Percentiles rank a stretch among this genome's conserved stretches.
Evolutionary conservation across 805 yeast genomes (phyloP).

Genomic region (Barnettozyma vustinii): DNA sequence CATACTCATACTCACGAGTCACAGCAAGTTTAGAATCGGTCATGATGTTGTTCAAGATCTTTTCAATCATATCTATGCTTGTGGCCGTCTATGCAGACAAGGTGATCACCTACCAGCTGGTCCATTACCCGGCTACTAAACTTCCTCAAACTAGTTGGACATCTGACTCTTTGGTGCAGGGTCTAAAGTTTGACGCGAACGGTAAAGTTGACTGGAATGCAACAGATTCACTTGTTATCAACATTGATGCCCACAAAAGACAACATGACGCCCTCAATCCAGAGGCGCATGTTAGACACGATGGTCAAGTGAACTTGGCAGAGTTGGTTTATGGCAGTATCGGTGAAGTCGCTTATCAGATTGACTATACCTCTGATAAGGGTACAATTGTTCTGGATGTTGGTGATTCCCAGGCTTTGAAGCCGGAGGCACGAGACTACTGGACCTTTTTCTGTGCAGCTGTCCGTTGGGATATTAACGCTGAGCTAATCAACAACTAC

Average conservation of each 20-base stretch:
- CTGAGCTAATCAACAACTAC: too few species aligned
- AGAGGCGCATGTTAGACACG: not conserved
- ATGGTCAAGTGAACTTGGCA: not conserved
- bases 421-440: not conserved
- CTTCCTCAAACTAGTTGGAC: not conserved
- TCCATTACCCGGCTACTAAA: too few species aligned
- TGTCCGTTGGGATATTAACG: too few species aligned
- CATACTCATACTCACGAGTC: too few species aligned
- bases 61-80: too few species aligned
- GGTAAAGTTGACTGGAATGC: slow-evolving; percentile 1
- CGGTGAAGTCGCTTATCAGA: not conserved
- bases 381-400: not conserved
- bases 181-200: not conserved
- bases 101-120: too few species aligned
- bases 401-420: not conserved
- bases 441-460: too few species aligned
- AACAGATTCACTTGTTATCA: not conserved
- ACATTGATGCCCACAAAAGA: not conserved
- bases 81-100: too few species aligned
- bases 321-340: not conserved
- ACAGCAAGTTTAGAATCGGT: too few species aligned
- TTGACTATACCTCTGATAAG: not conserved
- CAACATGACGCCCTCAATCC: not conserved
- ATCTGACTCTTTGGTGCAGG: not conserved
- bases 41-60: too few species aligned